phyloP scores from a whole-genome alignment of 148 eudicot genomes.

The Heliosperma pusillum region DNA sequence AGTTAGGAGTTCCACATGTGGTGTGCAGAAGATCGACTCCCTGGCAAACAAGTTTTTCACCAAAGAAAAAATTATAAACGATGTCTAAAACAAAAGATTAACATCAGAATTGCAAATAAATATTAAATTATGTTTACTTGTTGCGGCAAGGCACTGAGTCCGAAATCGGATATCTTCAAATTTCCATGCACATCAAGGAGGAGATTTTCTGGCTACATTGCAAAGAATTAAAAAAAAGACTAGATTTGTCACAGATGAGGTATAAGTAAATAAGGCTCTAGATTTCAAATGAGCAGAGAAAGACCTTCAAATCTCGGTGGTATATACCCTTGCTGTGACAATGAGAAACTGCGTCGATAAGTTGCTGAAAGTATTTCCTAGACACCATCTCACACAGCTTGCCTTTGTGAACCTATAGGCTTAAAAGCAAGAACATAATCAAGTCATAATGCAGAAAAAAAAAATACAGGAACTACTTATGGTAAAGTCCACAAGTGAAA shows the following conservation, averaged over 20 bases:
- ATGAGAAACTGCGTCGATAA: conserved; percentile 85
- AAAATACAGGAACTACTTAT: background rate
- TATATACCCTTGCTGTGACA: conserved; percentile 95
- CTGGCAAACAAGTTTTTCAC: conserved; percentile 38
- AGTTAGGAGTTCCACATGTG: conserved; percentile 97
- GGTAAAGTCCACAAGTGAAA: background rate
- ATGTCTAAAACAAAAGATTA: background rate
- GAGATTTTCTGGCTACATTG: conserved; percentile 85
- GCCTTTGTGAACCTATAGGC: conserved; percentile 66
- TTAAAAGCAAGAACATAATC: conserved; percentile 18
- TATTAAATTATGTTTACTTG: conserved; percentile 49
- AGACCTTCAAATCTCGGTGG: conserved; percentile 94
- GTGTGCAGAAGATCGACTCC: conserved; percentile 95
- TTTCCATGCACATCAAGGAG: conserved; percentile 73
- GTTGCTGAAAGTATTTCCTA: conserved; percentile 89
- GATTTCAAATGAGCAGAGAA: background rate
- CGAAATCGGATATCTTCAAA: conserved; percentile 98
- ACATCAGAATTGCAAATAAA: background rate
- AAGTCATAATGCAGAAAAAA: conserved; percentile 4
- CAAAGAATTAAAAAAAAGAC: conserved; percentile 3
- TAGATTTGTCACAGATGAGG: background rate
- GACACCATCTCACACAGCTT: conserved; percentile 76
- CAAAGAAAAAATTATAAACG: conserved; percentile 11
- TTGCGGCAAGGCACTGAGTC: conserved; percentile 86
- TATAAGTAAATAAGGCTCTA: background rate